These are phyloP conservation scores for Neltuma alba DNA, from an alignment of 306 rosid species.

Conservation along the genomic window DNA sequence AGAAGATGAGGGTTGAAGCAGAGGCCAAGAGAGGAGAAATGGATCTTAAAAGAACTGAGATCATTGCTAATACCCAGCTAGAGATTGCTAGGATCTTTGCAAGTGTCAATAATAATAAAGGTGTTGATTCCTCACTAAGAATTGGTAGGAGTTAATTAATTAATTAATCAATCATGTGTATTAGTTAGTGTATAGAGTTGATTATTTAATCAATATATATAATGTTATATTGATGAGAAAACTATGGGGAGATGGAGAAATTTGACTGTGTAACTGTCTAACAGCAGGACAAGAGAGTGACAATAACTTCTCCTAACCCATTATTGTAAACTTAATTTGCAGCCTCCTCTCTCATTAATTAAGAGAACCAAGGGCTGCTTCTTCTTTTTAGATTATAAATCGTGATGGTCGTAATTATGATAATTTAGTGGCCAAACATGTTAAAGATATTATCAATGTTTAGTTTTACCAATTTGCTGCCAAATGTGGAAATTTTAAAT, in stretches of 20 bases:
- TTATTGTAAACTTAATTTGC: slow-evolving; percentile 8
- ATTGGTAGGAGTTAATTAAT: slow-evolving; percentile 72
- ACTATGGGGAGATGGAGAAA: slow-evolving; percentile 20
- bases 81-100: slow-evolving; percentile 96
- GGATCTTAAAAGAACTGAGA: slow-evolving; percentile 90
- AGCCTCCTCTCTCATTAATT: slow-evolving; percentile 2
- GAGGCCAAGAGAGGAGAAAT: slow-evolving; percentile 92
- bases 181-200: neutral
- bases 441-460: neutral
- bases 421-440: neutral
- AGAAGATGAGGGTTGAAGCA: slow-evolving; percentile 90
- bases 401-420: neutral
- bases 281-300: slow-evolving; percentile 10
- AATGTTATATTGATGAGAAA: neutral
- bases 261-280: slow-evolving; percentile 18
- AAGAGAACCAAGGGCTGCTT: neutral
- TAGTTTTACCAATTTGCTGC: neutral
- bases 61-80: slow-evolving; percentile 88
- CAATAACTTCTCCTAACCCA: slow-evolving; percentile 19
- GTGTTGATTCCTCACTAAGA: slow-evolving; percentile 85
- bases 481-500: neutral
- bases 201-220: neutral
- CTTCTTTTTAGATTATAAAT: neutral
- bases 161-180: neutral
- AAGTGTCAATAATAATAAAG: slow-evolving; percentile 65